Evolutionary conservation across 805 yeast species (phyloP).

Genomic region (Myxozyma geophila): DNA sequence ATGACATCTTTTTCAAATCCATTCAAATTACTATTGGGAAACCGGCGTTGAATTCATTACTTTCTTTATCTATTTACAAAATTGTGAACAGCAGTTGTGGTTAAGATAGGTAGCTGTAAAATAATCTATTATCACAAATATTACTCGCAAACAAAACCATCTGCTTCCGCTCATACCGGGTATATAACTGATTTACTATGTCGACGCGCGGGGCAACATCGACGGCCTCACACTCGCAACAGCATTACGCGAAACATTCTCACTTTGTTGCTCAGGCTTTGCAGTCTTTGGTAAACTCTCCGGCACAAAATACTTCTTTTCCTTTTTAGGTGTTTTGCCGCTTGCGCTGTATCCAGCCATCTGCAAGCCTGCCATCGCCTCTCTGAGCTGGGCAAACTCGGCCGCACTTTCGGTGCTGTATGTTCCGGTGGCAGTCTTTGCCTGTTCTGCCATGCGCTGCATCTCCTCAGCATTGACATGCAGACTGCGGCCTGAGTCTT

Average conservation of each 20-base stretch:
- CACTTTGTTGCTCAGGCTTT: neutral
- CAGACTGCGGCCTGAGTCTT: conserved; percentile 24
- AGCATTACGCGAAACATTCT: conserved; percentile 5
- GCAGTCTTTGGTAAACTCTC: conserved; percentile 24
- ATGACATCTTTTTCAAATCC: neutral
- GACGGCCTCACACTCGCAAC: conserved; percentile 9
- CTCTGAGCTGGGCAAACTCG: conserved; percentile 23
- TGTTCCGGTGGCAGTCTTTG: conserved; percentile 6
- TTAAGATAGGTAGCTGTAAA: no score
- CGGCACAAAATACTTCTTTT: conserved; percentile 20
- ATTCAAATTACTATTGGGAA: no score
- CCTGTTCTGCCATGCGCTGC: conserved; percentile 6
- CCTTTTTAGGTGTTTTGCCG: conserved; percentile 32
- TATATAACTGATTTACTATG: neutral
- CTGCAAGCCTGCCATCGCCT: conserved; percentile 11
- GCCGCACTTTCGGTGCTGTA: conserved; percentile 7
- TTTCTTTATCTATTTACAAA: no score
- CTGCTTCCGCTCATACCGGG: neutral
- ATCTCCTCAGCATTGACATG: conserved; percentile 27
- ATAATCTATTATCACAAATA: neutral
- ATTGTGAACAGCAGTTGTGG: no score
- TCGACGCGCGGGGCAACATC: conserved; percentile 10
- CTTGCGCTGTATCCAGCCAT: conserved; percentile 20
- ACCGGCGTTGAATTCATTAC: no score
- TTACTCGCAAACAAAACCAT: neutral